These are phyloP conservation scores for Sugiyamaella lignohabitans DNA, from an alignment of 805 yeast species.

Conservation along the genomic window DNA sequence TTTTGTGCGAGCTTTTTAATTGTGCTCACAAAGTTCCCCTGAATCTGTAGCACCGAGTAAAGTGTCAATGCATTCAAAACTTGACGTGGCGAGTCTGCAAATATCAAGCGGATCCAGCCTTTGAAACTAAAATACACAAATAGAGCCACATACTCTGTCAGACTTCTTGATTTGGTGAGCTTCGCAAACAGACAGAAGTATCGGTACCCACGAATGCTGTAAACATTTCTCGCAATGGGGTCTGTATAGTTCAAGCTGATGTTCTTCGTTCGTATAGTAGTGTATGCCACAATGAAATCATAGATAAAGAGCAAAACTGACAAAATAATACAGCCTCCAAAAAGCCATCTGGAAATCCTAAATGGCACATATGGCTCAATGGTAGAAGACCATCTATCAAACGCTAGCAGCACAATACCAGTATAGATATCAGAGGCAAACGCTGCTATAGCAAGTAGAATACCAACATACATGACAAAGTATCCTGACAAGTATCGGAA, in stretches of 20 bases:
- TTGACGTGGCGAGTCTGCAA: constrained; percentile 86
- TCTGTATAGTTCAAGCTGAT: constrained; percentile 68
- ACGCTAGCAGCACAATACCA: constrained; percentile 64
- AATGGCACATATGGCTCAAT: constrained; percentile 44
- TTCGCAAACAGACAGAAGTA: constrained; percentile 67
- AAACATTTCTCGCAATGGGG: constrained; percentile 50
- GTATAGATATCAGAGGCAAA: constrained; percentile 72
- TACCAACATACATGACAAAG: constrained; percentile 38
- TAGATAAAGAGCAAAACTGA: constrained; percentile 54
- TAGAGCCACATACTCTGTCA: constrained; percentile 62
- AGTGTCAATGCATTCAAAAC: constrained; percentile 73
- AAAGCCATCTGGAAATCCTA: constrained; percentile 59
- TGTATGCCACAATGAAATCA: constrained; percentile 52
- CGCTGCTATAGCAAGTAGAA: constrained; percentile 41
- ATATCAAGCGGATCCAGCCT: constrained; percentile 51
- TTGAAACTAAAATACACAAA: constrained; percentile 59
- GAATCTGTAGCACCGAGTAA: constrained; percentile 41
- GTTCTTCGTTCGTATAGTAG: constrained; percentile 52
- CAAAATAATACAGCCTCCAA: constrained; percentile 71
- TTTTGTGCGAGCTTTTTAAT: constrained; percentile 53
- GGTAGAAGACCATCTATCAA: constrained; percentile 59
- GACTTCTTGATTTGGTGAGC: constrained; percentile 56
- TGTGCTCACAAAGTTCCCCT: constrained; percentile 30
- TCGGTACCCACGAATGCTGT: constrained; percentile 52
- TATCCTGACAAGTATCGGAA: constrained; percentile 25